Evolutionary conservation across 371 early-diverging fungal species (phyloP), one percentile per base, ranked within the genome.

Genomic region (Dichotomocladium elegans): DNA sequence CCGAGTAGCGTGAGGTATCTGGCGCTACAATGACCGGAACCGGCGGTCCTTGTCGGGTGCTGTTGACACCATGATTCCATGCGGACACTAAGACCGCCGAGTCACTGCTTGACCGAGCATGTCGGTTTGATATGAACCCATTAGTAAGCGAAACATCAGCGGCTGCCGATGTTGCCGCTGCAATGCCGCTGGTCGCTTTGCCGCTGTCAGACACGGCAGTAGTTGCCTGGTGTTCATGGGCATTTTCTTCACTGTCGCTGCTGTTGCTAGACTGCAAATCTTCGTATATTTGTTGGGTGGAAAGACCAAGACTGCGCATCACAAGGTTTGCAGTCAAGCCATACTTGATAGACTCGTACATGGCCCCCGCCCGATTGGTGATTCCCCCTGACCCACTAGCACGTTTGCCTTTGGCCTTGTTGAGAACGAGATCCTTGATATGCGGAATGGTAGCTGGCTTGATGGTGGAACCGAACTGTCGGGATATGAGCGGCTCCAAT

Each of bases 391-490:
- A 19, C 86, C 88, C 15, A 88, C 88, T 56, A 86, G 88, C 47
- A 75, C 80, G 53, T 87, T 88, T 11, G 45, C 58, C 80, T 47
- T 74, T 72, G 41, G 77, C 73, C 28, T 82, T 66, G 12, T 75
- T 76, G 49, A 82, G 67, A 30, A 82, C 61, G 1, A 92, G 90
- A n/a, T 92, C 93, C 55, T 91, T 93, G 37, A 84, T 84, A 53
- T 91, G 90, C 4, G 86, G 89, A 31, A 93, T 79, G 2, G 80
- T 74, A 10, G 79, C 81, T 4, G 93, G 92, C 40, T 86, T 86
- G 9, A 75, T 52, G 25, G 72, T 70, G 0, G 68, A 53, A 1
- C 75, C 70, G 34, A 77, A 72, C 15, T 73, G 68, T n/a, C 77
- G 73, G 14, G 68, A 61, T 30, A 88, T 78, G n/a, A 88, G 56